phyloP scores from a whole-genome alignment of 1,284 basidiomycete genomes.

The Ustilago curta region DNA sequence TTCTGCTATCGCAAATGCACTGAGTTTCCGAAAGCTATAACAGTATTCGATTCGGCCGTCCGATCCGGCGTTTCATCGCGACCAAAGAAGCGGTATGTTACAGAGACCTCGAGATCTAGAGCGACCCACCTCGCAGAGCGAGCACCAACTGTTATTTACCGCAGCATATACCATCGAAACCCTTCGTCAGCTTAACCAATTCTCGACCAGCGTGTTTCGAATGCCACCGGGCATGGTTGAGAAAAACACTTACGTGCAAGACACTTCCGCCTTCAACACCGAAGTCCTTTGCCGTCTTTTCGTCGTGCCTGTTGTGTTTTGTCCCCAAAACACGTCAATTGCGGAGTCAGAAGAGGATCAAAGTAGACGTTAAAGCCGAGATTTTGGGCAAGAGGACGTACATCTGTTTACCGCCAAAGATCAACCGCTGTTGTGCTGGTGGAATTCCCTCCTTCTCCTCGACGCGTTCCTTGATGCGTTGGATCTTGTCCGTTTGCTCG shows the following conservation, averaged over 20 bases:
- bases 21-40: not conserved
- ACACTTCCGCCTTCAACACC: slow-evolving; percentile 68
- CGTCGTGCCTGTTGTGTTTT: slow-evolving; percentile 63
- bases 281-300: slow-evolving; percentile 69
- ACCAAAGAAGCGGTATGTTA: slow-evolving; percentile 4
- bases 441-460: slow-evolving; percentile 99
- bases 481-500: slow-evolving; percentile 91
- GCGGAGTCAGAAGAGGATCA: not conserved
- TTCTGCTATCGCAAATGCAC: too few relatives aligned
- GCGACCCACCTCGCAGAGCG: slow-evolving; percentile 57
- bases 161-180: too few relatives aligned
- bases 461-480: slow-evolving; percentile 96
- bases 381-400: slow-evolving; percentile 72
- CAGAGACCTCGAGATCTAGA: slow-evolving; percentile 18
- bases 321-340: not conserved
- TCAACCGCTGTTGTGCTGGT: slow-evolving; percentile 93
- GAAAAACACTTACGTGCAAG: slow-evolving; percentile 65
- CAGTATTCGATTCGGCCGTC: not conserved
- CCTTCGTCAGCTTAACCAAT: not conserved
- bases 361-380: not conserved
- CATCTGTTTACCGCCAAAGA: slow-evolving; percentile 95
- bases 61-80: not conserved
- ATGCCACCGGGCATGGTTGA: too few relatives aligned
- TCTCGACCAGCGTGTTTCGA: not conserved
- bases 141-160: slow-evolving; percentile 65